Evolutionary conservation across 495 filamentous ascomycete species (phyloP).

Genomic region (Bryoglossum gracile): DNA sequence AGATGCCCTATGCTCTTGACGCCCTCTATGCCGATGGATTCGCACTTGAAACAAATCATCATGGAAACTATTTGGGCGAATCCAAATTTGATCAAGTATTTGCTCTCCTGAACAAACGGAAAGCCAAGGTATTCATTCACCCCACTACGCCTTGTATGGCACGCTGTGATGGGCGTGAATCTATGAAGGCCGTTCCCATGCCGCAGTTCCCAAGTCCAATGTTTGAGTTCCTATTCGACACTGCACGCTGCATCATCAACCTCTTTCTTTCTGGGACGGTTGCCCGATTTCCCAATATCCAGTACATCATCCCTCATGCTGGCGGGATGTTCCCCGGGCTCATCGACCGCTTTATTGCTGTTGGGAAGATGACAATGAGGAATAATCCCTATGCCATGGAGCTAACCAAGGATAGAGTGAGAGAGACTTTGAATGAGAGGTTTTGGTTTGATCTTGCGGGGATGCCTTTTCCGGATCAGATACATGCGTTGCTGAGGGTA

Average conservation of each 20-base stretch:
- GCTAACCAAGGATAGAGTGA: conserved; percentile 14
- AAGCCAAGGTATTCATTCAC: conserved; percentile 44
- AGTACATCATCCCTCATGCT: conserved; percentile 41
- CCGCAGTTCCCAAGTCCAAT: conserved; percentile 39
- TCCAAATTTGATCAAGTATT: conserved; percentile 35
- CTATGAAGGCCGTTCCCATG: conserved; percentile 5
- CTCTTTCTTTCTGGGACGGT: conserved; percentile 43
- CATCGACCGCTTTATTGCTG: conserved; percentile 31
- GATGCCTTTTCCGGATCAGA: conserved; percentile 39
- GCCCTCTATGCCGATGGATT: conserved; percentile 41
- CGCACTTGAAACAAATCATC: conserved; percentile 39
- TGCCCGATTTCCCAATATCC: conserved; percentile 35
- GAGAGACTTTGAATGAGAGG: conserved; percentile 28
- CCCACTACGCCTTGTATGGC: conserved; percentile 34
- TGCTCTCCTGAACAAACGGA: conserved; percentile 28
- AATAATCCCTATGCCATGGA: background rate
- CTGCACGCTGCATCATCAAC: conserved; percentile 39
- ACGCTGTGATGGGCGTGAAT: background rate
- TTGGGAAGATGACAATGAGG: background rate
- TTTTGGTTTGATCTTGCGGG: conserved; percentile 49
- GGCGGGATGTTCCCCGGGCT: conserved; percentile 42
- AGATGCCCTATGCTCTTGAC: conserved; percentile 36
- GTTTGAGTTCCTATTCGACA: conserved; percentile 53
- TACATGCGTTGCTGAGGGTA: conserved; percentile 28
- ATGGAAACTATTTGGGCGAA: conserved; percentile 47